Evolutionary conservation across 495 filamentous ascomycete genomes (phyloP), one percentile per base, ranked within the genome.

Genomic region (Aspergillus diversus): DNA sequence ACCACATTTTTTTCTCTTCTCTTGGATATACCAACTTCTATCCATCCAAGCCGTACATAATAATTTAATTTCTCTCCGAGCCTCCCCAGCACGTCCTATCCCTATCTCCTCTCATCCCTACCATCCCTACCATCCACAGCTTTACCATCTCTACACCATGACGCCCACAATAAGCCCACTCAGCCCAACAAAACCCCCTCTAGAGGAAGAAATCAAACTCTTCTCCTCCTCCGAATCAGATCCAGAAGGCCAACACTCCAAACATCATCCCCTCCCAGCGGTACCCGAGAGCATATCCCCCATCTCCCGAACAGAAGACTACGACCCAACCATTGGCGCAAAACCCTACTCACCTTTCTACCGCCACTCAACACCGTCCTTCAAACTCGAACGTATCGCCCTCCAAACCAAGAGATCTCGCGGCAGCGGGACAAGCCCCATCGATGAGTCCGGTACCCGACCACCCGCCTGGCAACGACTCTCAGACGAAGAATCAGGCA

Each of bases 271-370:
- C 11, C 37, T 31, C 51, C n/a, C 51, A 11, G 42, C 58, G 33
- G n/a, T 48, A n/a, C 49, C 48, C 37, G 57, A 60, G 33, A 31
- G 34, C 15, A 7, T 46, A 48, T 54, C 33, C 47, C 59, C 32
- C 21, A 27, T 27, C 21, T 27, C 21, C n/a, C 53, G 5, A 33
- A 9, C 15, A 6, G 55, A 13, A 15, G 77, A 82, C 12, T 82
- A 75, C 63, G 77, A 82, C 58, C 80, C 80, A 12, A 68, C 61
- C 11, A 55, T 78, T 47, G 75, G 74, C 46, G 78, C 80, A 39
- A 80, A 81, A 39, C 85, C 85, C 16, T 86, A 71, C 68, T 86
- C 84, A 0, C 83, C 86, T 16, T 88, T 87, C 77, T 87, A 87
- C 73, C 74, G 75, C 56, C 84, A 87, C 71, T 77, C 77, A 13